Evolutionary conservation across 108 stramenopile species (phyloP).

Genomic region (Fragilariopsis cylindrus): DNA sequence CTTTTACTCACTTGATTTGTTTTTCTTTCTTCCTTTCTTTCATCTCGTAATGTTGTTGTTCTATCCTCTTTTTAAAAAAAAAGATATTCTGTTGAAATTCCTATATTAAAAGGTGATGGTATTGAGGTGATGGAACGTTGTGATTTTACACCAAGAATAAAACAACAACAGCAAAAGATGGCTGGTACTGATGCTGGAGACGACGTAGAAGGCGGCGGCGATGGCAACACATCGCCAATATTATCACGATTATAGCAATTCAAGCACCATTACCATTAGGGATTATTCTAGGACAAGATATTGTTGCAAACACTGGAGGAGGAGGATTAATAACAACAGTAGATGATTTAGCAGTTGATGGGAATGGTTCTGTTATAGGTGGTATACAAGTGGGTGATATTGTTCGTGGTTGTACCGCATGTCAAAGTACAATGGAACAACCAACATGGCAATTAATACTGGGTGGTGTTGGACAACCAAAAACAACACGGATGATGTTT

Average conservation of each 20-base stretch:
- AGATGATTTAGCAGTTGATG: constrained; percentile 54
- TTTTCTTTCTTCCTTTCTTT: too few relatives aligned
- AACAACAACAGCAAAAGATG: background rate
- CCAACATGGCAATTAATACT: constrained; percentile 73
- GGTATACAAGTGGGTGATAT: constrained; percentile 67
- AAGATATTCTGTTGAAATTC: constrained; percentile 65
- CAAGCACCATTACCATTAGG: constrained; percentile 69
- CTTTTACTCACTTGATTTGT: too few relatives aligned
- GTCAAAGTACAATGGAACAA: constrained; percentile 68
- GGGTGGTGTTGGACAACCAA: constrained; percentile 78
- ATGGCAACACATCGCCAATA: background rate
- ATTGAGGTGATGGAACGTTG: constrained; percentile 60
- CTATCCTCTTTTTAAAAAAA: too few relatives aligned
- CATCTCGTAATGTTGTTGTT: too few relatives aligned
- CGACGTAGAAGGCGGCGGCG: background rate
- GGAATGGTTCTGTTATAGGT: constrained; percentile 49
- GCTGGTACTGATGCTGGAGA: background rate
- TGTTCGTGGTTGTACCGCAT: constrained; percentile 72
- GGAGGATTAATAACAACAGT: constrained; percentile 38
- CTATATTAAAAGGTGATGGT: constrained; percentile 82
- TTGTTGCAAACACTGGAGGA: constrained; percentile 13
- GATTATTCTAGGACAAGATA: constrained; percentile 59
- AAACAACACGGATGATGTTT: constrained; percentile 76
- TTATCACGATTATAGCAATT: constrained; percentile 11
- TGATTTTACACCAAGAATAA: constrained; percentile 63